Evolutionary conservation across 2,329 filamentous ascomycete species (phyloP), one percentile per base, ranked within the genome.

Genomic region (Ampelomyces quisqualis): DNA sequence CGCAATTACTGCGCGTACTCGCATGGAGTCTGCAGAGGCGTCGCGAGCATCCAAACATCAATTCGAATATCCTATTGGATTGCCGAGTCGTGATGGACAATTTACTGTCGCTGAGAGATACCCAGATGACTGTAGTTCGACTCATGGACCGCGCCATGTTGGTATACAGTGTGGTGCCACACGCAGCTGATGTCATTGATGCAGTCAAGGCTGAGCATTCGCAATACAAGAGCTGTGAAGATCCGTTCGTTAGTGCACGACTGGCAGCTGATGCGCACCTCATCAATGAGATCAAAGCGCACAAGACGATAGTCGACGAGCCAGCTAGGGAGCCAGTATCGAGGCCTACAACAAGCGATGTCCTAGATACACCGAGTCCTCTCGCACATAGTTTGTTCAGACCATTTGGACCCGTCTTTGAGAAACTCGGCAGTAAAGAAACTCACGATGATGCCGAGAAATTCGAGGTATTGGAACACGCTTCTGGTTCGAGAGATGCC

Each of bases 381-480:
- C 47, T 67, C 15, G 49, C 53, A 3, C 48, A 65, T 26, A 66
- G 63, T 33, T 44, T 62, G 8, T 65, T 64, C 38, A 49, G 63
- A 30, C 63, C 63, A 0, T 66, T 67, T 38, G 51, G 47, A 2
- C 41, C 51, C 13, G 57, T 56, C 9, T 15, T 67, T 7, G 52
- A 58, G 9, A 60, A 47, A 24, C 34, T 67, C 31, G 50, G 55
- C 13, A 21, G 4, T 15, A 58, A 49, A 30, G 47, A 60, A 4
- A 27, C 15, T 3, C 37, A 49, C 6, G 32, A 40, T 7, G 43
- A 45, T 29, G 42, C 26, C 24, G 45, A 48, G 4, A 41, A 40
- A 8, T 31, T 27, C 8, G 41, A 45, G 7, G 41, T n/a, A n/a
- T n/a, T n/a, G n/a, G n/a, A n/a, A n/a, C n/a, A n/a, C n/a, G n/a